These are phyloP conservation scores for Myxozyma udenii DNA, from an alignment of 805 yeast genomes.

Conservation along the genomic window DNA sequence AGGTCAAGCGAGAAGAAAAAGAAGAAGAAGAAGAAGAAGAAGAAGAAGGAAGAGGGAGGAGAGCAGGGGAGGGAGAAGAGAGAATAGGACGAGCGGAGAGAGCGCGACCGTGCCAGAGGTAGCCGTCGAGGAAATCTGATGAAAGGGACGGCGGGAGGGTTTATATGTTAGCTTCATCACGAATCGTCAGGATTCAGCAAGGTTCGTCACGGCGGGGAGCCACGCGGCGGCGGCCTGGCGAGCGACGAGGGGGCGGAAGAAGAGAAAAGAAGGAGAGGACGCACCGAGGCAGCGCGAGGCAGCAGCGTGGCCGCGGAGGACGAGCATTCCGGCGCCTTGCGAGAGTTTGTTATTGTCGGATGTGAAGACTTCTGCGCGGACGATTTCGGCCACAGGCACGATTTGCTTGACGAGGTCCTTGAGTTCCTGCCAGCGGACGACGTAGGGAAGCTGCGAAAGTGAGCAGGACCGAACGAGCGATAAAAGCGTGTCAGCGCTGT, in stretches of 20 bases:
- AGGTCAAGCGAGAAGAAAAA: not conserved
- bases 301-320: slow-evolving; percentile 26
- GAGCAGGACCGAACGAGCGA: not conserved
- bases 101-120: slow-evolving; percentile 24
- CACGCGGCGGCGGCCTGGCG: too few relatives aligned
- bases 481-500: not conserved
- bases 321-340: slow-evolving; percentile 24
- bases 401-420: slow-evolving; percentile 29
- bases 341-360: slow-evolving; percentile 14
- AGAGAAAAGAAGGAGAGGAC: slow-evolving; percentile 1
- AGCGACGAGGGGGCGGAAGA: too few relatives aligned
- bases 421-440: slow-evolving; percentile 31
- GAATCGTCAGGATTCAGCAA: too few relatives aligned
- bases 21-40: not conserved
- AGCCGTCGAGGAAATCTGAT: slow-evolving; percentile 19
- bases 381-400: slow-evolving; percentile 20
- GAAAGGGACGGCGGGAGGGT: too few relatives aligned
- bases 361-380: slow-evolving; percentile 25
- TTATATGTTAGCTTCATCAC: too few relatives aligned
- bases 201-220: too few relatives aligned
- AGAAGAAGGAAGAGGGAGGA: not conserved
- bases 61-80: not conserved
- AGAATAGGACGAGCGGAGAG: slow-evolving; percentile 12
- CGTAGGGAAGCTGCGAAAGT: slow-evolving; percentile 21
- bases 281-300: slow-evolving; percentile 18